A percentile compares a stretch with the other conserved stretches of the same genome.
Conservation (phyloP, 768 basidiomycete species). For the Auricularia cornea region DNA sequence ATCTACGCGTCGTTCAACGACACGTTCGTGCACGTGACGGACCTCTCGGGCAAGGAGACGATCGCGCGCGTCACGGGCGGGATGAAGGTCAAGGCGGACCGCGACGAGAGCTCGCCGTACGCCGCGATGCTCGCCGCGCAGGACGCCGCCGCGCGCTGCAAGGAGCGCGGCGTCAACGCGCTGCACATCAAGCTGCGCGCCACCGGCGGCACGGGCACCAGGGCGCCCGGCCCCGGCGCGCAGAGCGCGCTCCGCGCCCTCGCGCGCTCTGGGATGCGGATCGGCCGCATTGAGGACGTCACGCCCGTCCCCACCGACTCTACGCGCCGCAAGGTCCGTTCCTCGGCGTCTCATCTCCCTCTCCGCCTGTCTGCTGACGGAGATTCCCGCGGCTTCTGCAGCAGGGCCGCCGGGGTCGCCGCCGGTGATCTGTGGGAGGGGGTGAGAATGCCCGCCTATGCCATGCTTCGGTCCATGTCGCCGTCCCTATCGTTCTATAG, state of each 20-base stretch:
- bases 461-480: neutral
- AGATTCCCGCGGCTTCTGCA: conserved; percentile 23
- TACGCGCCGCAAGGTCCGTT: conserved; percentile 88
- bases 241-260: conserved; percentile 97
- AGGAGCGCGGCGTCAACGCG: conserved; percentile 96
- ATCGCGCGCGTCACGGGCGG: conserved; percentile 98
- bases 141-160: conserved; percentile 92
- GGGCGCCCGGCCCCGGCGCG: conserved; percentile 97
- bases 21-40: conserved; percentile 98
- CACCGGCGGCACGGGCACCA: conserved; percentile 95
- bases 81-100: conserved; percentile 99
- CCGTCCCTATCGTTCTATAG: neutral
- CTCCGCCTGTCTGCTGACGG: conserved; percentile 1
- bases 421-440: conserved; percentile 52
- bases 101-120: conserved; percentile 97
- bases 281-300: conserved; percentile 97
- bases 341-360: neutral
- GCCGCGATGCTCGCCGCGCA: conserved; percentile 98
- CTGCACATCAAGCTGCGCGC: conserved; percentile 99
- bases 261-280: conserved; percentile 95
- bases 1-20: conserved; percentile 99
- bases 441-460: conserved; percentile 6
- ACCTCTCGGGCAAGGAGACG: conserved; percentile 98
- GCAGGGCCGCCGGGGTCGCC: conserved; percentile 99
- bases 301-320: conserved; percentile 96